Evolutionary conservation across 345 rosid species (phyloP), one percentile per base, ranked within the genome.

Genomic region (Eucalyptus cloeziana): DNA sequence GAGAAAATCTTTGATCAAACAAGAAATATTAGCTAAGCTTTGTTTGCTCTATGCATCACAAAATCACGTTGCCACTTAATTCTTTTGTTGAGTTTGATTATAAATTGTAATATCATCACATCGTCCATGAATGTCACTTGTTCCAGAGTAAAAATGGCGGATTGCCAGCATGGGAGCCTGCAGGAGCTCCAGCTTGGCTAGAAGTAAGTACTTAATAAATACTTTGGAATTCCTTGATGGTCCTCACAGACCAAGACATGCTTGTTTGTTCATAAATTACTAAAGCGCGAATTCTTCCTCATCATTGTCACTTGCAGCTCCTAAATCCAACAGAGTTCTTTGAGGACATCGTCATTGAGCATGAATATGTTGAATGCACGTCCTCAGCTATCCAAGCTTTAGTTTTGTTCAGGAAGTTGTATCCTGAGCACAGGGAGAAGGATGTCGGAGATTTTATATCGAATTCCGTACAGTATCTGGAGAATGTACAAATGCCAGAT

Each of bases 271-370:
- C 21, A 69, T 69, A 31, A 31, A 24, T 67, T 87, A n/a, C 58
- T 1, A 17, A 2, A 15, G 5, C 10, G 19, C 1, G 1, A 45
- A 56, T 25, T 85, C 4, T 85, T 49, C 15, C 87, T 86, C n/a
- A 86, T 86, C 40, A 76, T 76, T 80, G 58, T 40, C 51, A 13
- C 89, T 86, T 86, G 40, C 91, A 95, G 97, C 86, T 92, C 90
- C 93, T 94, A 21, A 95, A 95, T 92, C 96, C 96, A 10, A 91
- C 91, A n/a, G 97, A 95, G 52, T 93, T 94, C 88, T 69, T 93
- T 30, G 95, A 90, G 58, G 95, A 94, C 89, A 86, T 91, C 33
- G 93, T 94, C 86, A 76, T 89, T 8, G 96, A 95, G 89, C 87
- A 88, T 33, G 92, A 92, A 90, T 91, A 94, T 45, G 90, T 90